These are phyloP conservation scores for Mortierella sp. DNA, from an alignment of 371 early-diverging fungal species.

Conservation along the genomic window DNA sequence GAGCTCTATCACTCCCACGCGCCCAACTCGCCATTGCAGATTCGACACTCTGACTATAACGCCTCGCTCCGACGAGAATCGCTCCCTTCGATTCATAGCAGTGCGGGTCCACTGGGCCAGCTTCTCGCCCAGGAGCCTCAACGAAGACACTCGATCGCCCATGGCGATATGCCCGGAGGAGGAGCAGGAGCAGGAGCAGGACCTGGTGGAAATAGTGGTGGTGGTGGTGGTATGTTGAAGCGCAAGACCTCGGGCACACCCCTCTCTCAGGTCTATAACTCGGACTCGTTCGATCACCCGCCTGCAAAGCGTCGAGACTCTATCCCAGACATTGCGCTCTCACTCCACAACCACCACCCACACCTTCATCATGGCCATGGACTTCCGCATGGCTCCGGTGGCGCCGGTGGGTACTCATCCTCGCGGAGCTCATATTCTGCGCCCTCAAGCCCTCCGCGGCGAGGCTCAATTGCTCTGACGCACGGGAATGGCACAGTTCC, in stretches of 20 bases:
- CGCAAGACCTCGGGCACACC: conserved; percentile 39
- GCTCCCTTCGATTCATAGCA: conserved; percentile 50
- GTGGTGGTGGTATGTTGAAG: conserved; percentile 21
- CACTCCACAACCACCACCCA: conserved; percentile 8
- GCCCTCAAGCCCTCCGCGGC: conserved; percentile 45
- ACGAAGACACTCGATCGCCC: conserved; percentile 68
- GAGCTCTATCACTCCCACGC: not conserved
- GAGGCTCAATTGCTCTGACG: conserved; percentile 50
- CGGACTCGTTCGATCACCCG: not conserved
- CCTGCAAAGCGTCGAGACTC: conserved; percentile 26
- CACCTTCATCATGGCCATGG: conserved; percentile 20
- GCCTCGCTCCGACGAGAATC: conserved; percentile 57
- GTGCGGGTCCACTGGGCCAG: conserved; percentile 40
- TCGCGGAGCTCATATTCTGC: conserved; percentile 21
- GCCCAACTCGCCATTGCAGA: conserved; percentile 24
- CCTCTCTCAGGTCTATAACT: conserved; percentile 40
- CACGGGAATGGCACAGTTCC: conserved; percentile 17
- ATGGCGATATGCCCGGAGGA: conserved; percentile 49
- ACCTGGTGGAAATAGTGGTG: conserved; percentile 11
- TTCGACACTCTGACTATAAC: conserved; percentile 23
- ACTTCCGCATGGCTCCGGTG: conserved; percentile 3
- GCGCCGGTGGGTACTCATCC: conserved; percentile 11
- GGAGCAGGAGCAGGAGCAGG: conserved; percentile 8
- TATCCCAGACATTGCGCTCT: conserved; percentile 32
- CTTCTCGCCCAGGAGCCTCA: conserved; percentile 57